Evolutionary conservation across 768 basidiomycete species (phyloP).

Genomic region (Collybiopsis luxurians): DNA sequence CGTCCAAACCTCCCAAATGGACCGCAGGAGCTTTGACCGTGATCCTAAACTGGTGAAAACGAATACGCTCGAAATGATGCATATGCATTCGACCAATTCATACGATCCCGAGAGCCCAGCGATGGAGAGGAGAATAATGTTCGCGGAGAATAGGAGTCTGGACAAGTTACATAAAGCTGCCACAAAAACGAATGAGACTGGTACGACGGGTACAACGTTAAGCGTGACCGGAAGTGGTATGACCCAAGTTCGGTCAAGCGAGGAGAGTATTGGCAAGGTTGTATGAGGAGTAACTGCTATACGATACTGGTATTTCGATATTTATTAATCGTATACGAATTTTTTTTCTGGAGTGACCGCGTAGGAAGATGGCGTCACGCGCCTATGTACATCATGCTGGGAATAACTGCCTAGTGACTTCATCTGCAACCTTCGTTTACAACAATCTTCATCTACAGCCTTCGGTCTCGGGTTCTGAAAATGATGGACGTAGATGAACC

Average conservation of each 20-base stretch:
- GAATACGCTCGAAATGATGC: neutral
- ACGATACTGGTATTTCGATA: too few relatives aligned
- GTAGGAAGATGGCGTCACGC: neutral
- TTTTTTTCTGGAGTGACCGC: too few relatives aligned
- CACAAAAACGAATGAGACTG: neutral
- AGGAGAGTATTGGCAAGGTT: too few relatives aligned
- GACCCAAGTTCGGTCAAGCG: neutral
- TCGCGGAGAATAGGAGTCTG: neutral
- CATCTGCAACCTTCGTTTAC: too few relatives aligned
- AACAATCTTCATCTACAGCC: too few relatives aligned
- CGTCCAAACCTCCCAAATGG: neutral
- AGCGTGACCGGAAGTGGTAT: neutral
- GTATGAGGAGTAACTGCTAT: neutral
- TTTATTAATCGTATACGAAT: too few relatives aligned
- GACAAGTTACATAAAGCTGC: neutral
- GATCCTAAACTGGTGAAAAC: neutral
- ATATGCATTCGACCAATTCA: neutral
- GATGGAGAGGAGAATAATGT: neutral
- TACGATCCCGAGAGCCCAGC: neutral
- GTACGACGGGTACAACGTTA: neutral
- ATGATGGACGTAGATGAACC: slow-evolving; percentile 10
- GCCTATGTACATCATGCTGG: neutral
- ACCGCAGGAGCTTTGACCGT: neutral
- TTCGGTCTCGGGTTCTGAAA: neutral
- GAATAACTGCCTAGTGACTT: neutral